Percentiles rank a stretch among this genome's conserved stretches.
Conservation (phyloP, 2,329 filamentous ascomycete species). For the Ascochyta rabiei region DNA sequence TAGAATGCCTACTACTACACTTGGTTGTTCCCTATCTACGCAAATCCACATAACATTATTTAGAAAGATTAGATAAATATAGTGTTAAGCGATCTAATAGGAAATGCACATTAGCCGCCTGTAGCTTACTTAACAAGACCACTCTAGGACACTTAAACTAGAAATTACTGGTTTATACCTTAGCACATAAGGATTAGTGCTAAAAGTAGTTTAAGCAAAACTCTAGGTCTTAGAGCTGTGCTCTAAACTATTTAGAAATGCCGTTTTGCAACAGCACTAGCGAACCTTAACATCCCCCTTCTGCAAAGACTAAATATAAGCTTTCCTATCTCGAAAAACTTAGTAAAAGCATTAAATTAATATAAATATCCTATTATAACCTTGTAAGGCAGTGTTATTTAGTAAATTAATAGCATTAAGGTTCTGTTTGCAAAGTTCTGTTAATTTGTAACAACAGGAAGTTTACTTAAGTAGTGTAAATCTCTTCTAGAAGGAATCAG, state of each 20-base stretch:
- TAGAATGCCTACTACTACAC: neutral
- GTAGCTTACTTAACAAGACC: neutral
- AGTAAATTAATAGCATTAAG: neutral
- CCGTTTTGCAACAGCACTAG: neutral
- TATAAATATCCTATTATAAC: neutral
- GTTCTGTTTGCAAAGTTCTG: neutral
- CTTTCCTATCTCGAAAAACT: neutral
- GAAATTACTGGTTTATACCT: neutral
- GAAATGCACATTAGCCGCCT: neutral
- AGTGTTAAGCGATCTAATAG: neutral
- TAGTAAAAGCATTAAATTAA: neutral
- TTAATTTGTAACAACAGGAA: neutral
- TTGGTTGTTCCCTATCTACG: neutral
- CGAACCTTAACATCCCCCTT: neutral
- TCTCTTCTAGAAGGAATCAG: neutral
- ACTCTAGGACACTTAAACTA: neutral
- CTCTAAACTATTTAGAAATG: neutral
- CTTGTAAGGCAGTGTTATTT: neutral
- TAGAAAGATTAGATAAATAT: neutral
- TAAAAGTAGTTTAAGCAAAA: neutral
- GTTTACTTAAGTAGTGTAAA: neutral
- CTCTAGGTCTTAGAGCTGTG: neutral
- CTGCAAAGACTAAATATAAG: neutral
- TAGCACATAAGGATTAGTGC: neutral
- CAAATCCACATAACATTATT: neutral